Evolutionary conservation across 192 early-diverging fungal species (phyloP).

Genomic region (Mortierella hygrophila): DNA sequence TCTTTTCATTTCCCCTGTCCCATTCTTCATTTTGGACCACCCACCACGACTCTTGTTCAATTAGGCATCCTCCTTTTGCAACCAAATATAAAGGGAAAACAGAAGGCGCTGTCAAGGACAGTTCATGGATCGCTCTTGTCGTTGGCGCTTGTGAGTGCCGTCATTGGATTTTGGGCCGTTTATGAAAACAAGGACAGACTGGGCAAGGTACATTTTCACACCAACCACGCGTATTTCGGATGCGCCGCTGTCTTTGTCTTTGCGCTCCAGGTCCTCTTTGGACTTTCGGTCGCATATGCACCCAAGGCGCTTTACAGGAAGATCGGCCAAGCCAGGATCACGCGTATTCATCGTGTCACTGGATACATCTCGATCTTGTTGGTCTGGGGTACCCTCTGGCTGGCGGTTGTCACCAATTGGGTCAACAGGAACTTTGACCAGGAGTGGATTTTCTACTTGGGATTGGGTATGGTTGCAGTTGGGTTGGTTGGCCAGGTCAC

Average conservation of each 20-base stretch:
- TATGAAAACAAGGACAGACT: slow-evolving; percentile 38
- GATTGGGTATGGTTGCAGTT: slow-evolving; percentile 39
- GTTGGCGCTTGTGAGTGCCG: slow-evolving; percentile 28
- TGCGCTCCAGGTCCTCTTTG: slow-evolving; percentile 39
- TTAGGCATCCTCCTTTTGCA: slow-evolving; percentile 43
- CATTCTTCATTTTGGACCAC: neutral
- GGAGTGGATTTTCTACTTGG: slow-evolving; percentile 41
- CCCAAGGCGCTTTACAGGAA: slow-evolving; percentile 16
- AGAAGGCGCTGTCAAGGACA: slow-evolving; percentile 13
- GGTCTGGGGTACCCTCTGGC: slow-evolving; percentile 40
- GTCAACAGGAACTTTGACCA: slow-evolving; percentile 47
- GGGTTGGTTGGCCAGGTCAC: slow-evolving; percentile 41
- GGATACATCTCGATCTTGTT: slow-evolving; percentile 44
- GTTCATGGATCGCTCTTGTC: slow-evolving; percentile 32
- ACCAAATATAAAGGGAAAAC: slow-evolving; percentile 19
- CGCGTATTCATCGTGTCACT: slow-evolving; percentile 37
- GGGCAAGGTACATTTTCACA: slow-evolving; percentile 34
- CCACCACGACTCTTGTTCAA: neutral
- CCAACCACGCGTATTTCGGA: slow-evolving; percentile 43
- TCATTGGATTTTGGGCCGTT: slow-evolving; percentile 32
- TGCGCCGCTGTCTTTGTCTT: slow-evolving; percentile 30
- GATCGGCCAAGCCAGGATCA: slow-evolving; percentile 33
- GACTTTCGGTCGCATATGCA: slow-evolving; percentile 29
- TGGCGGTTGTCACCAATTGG: slow-evolving; percentile 39
- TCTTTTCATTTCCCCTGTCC: neutral